Conservation (phyloP, 495 filamentous ascomycete species). For the Penicillium angulare region DNA sequence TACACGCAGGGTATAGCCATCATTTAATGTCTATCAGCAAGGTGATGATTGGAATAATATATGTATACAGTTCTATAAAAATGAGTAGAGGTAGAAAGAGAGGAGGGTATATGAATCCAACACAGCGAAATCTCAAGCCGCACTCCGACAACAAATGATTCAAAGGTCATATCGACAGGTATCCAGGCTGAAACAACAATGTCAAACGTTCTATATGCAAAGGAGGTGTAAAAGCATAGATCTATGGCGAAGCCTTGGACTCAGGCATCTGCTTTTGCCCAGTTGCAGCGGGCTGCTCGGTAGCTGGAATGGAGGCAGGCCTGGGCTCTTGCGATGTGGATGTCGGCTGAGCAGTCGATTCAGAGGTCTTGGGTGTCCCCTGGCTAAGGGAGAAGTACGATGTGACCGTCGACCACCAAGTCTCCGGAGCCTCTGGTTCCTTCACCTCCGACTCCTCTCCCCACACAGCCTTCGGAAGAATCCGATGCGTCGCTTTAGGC, state of each 20-base stretch:
- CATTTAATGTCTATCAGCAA: too few species aligned
- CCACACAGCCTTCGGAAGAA: constrained; percentile 47
- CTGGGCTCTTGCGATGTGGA: constrained; percentile 5
- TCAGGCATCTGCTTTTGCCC: neutral
- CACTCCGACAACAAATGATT: too few species aligned
- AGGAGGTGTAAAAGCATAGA: too few species aligned
- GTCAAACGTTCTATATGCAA: too few species aligned
- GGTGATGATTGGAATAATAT: too few species aligned
- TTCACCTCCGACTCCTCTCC: constrained; percentile 37
- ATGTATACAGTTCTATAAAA: too few species aligned
- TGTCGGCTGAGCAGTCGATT: neutral
- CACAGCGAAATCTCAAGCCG: too few species aligned
- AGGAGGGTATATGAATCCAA: too few species aligned
- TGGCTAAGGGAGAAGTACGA: constrained; percentile 34
- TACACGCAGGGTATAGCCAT: too few species aligned
- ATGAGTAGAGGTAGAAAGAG: too few species aligned
- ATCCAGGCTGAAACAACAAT: too few species aligned
- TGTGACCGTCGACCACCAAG: constrained; percentile 32
- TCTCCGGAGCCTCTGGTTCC: constrained; percentile 22
- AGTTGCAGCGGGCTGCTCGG: neutral
- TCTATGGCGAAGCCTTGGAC: neutral
- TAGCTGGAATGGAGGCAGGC: neutral
- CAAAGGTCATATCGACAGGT: too few species aligned
- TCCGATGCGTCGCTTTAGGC: constrained; percentile 28
- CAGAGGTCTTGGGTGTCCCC: constrained; percentile 14